Conservation (phyloP, 208 protist genomes). For the Wallacemonas rigidus region DNA sequence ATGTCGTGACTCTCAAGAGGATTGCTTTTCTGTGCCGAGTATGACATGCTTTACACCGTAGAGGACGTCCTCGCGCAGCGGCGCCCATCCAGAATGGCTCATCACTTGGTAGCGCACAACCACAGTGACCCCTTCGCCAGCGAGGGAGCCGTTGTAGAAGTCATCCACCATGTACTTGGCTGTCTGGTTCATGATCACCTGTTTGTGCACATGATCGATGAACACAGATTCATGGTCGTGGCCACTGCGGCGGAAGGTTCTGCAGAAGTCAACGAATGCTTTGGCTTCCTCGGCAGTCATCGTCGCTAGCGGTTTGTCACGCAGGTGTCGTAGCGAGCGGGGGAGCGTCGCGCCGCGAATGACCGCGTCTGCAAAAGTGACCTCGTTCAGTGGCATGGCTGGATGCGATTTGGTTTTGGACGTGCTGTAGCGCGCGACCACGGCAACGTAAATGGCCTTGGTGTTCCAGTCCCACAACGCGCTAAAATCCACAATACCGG, state of each 20-base stretch:
- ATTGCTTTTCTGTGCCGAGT: neutral
- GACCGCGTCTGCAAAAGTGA: slow-evolving; percentile 53
- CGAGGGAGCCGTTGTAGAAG: slow-evolving; percentile 24
- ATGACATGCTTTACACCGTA: slow-evolving; percentile 3
- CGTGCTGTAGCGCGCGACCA: slow-evolving; percentile 60
- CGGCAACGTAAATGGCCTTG: slow-evolving; percentile 63
- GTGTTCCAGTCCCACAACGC: slow-evolving; percentile 83
- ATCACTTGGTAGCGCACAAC: slow-evolving; percentile 76
- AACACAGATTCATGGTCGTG: slow-evolving; percentile 37
- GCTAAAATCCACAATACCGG: slow-evolving; percentile 46
- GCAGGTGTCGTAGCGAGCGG: neutral
- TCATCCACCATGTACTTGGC: slow-evolving; percentile 69
- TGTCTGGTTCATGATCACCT: slow-evolving; percentile 40
- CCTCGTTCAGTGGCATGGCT: slow-evolving; percentile 42
- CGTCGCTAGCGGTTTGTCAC: neutral
- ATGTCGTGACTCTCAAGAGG: neutral
- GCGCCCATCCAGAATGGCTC: slow-evolving; percentile 71
- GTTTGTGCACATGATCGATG: slow-evolving; percentile 40
- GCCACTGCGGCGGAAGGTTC: slow-evolving; percentile 8
- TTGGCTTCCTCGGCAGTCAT: slow-evolving; percentile 2
- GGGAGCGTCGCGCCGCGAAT: slow-evolving; percentile 33
- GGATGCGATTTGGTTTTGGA: neutral
- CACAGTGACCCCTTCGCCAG: slow-evolving; percentile 40
- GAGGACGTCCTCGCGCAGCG: slow-evolving; percentile 40
- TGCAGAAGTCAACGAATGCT: neutral